Base-by-base conservation (phyloP, 169 alveolate species). In the Fabrea salina region DNA sequence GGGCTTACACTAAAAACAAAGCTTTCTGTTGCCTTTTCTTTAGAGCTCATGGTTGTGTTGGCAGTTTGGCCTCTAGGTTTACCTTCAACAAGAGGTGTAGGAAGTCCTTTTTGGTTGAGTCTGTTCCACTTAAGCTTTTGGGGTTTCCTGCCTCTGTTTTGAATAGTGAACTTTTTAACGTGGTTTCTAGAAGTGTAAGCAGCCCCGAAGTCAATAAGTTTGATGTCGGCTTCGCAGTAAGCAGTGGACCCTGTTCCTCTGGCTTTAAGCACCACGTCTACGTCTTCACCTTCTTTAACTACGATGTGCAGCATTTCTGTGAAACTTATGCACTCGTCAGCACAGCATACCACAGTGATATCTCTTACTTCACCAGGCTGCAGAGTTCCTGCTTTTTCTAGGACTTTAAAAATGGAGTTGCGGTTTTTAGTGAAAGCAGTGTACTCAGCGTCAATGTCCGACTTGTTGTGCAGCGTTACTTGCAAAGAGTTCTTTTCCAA, bases 381-480 rank as follows among this genome's bases (percentile, higher is more conserved):
- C 33, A 97, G 78, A 43, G 82, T 89, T 49, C 96, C 96, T 41
- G 88, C 92, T 64, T 95, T 94, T 30, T 93, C 88, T 58, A 89
- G 82, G 7, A 95, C 95, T 61, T 90, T 91, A 89, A 96, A 97
- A 50, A 92, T 90, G 25, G 96, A 87, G 39, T 90, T 93, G 43
- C 90, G 94, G 54, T 93, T 94, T 80, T 93, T 92, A 83, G 97
- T 86, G 75, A 93, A 91, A 49, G 97, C 97, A 13, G 95, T 91
- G 70, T 94, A 93, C 30, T 90, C 95, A 4, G 99, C 99, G 32
- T 95, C 96, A 49, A 97, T 97, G 40, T 95, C 96, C 33, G 96
- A 92, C 32, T 85, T 87, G 87, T 97, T 97, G 39, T 94, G 95
- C 47, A 97, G 87, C 43, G 85, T 87, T 30, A 94, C 88, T 32